phyloP scores from a whole-genome alignment of 1,284 basidiomycete genomes.

The Cryptococcus hybrid region DNA sequence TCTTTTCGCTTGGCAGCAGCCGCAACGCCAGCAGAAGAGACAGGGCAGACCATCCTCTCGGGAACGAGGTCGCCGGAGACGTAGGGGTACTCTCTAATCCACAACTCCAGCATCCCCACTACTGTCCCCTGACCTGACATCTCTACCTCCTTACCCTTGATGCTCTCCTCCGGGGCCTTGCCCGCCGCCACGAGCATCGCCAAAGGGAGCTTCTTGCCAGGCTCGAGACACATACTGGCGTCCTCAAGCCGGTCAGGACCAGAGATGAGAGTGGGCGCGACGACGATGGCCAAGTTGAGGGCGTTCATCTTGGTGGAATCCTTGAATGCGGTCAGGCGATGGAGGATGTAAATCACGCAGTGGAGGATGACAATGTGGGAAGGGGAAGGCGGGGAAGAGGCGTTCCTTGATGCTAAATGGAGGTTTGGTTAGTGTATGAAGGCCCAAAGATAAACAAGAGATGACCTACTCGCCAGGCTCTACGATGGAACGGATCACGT shows the following conservation, averaged over 20 bases:
- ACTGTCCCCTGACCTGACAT: conserved; percentile 20
- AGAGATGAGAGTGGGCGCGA: conserved; percentile 37
- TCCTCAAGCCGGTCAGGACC: conserved; percentile 36
- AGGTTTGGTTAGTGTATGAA: not conserved
- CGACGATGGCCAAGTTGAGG: conserved; percentile 28
- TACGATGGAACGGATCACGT: conserved; percentile 12
- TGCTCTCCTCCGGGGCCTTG: not conserved
- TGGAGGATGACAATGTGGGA: not conserved
- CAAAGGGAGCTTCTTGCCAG: conserved; percentile 23
- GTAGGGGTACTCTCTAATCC: conserved; percentile 21
- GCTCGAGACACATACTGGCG: conserved; percentile 31
- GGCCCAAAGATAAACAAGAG: not conserved
- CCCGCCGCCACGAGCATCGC: conserved; percentile 7
- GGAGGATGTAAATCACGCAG: conserved; percentile 21
- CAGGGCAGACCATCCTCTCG: too few species aligned
- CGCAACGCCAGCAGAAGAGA: too few species aligned
- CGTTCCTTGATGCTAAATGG: too few species aligned
- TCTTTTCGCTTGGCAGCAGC: too few species aligned
- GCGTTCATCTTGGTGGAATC: conserved; percentile 30
- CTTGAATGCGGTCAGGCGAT: conserved; percentile 23
- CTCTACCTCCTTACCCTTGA: not conserved
- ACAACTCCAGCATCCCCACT: conserved; percentile 36
- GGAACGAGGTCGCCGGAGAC: conserved; percentile 4
- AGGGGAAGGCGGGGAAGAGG: not conserved
- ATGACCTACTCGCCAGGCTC: conserved; percentile 19